A percentile compares a stretch with the other conserved stretches of the same genome.
Evolutionary conservation across 192 early-diverging fungal genomes (phyloP).

Genomic region (Pilobolus umbonatus): DNA sequence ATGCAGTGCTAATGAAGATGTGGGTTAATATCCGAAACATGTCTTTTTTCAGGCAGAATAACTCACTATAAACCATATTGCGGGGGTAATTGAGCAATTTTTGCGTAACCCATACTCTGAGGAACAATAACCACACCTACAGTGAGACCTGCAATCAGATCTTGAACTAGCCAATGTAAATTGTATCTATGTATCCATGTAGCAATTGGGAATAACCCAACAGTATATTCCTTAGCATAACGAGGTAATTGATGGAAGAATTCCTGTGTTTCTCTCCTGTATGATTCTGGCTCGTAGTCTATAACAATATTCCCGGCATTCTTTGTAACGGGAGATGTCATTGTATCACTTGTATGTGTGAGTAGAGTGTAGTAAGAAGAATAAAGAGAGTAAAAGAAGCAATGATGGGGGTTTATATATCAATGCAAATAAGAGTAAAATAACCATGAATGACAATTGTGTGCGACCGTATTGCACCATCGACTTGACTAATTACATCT

Average conservation of each 20-base stretch:
- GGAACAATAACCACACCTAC: slow-evolving; percentile 74
- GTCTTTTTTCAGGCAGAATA: too few relatives aligned
- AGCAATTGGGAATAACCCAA: slow-evolving; percentile 30
- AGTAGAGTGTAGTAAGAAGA: background rate
- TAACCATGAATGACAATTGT: too few relatives aligned
- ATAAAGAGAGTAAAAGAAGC: background rate
- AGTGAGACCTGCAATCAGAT: slow-evolving; percentile 70
- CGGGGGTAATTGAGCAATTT: slow-evolving; percentile 61
- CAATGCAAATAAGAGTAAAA: too few relatives aligned
- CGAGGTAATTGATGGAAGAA: slow-evolving; percentile 19
- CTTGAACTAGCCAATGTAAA: slow-evolving; percentile 44
- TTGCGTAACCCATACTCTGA: slow-evolving; percentile 71
- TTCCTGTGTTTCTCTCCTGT: slow-evolving; percentile 12
- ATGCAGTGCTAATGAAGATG: slow-evolving; percentile 54
- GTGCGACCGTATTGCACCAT: slow-evolving; percentile 11
- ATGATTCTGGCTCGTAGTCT: slow-evolving; percentile 26
- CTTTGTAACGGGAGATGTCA: too few relatives aligned
- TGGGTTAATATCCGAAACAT: too few relatives aligned
- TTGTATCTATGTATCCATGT: slow-evolving; percentile 39
- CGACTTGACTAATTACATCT: slow-evolving; percentile 14
- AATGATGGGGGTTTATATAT: too few relatives aligned
- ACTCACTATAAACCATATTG: slow-evolving; percentile 72
- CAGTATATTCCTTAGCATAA: slow-evolving; percentile 19
- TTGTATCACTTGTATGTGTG: too few relatives aligned
- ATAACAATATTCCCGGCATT: slow-evolving; percentile 17